Conservation (phyloP, 1,284 basidiomycete species). For the Coniferiporia weirii region DNA sequence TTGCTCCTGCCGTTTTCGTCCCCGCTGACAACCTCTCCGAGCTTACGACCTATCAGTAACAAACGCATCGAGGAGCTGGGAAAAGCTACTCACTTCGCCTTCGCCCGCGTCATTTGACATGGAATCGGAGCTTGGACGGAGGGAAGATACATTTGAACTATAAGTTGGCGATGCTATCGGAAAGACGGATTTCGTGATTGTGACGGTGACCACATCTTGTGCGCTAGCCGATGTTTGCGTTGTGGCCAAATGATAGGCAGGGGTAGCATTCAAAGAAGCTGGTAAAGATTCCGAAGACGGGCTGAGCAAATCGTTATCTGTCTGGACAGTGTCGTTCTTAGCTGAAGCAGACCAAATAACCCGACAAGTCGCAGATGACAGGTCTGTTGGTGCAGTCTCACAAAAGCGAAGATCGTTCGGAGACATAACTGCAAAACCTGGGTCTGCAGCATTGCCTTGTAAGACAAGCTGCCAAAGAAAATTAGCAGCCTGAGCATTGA, state of each 20-base stretch:
- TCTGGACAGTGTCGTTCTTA: neutral
- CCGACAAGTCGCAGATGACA: conserved; percentile 44
- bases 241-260: conserved; percentile 6
- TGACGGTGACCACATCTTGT: neutral
- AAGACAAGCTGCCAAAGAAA: conserved; percentile 48
- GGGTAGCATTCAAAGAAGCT: neutral
- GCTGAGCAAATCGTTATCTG: neutral
- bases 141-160: neutral
- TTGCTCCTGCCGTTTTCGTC: conserved; percentile 11
- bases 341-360: conserved; percentile 47
- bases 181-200: conserved; percentile 14
- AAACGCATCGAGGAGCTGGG: neutral
- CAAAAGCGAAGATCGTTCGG: conserved; percentile 51
- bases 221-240: neutral
- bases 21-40: conserved; percentile 17
- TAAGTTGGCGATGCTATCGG: conserved; percentile 14
- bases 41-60: neutral
- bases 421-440: conserved; percentile 50
- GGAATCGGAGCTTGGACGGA: neutral
- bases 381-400: conserved; percentile 44
- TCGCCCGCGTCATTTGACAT: conserved; percentile 11
- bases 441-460: conserved; percentile 43
- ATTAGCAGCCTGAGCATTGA: conserved; percentile 52
- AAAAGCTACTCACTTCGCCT: conserved; percentile 12
- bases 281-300: neutral